Evolutionary conservation across 2,329 filamentous ascomycete species (phyloP).

Genomic region (Aulographum hederae): DNA sequence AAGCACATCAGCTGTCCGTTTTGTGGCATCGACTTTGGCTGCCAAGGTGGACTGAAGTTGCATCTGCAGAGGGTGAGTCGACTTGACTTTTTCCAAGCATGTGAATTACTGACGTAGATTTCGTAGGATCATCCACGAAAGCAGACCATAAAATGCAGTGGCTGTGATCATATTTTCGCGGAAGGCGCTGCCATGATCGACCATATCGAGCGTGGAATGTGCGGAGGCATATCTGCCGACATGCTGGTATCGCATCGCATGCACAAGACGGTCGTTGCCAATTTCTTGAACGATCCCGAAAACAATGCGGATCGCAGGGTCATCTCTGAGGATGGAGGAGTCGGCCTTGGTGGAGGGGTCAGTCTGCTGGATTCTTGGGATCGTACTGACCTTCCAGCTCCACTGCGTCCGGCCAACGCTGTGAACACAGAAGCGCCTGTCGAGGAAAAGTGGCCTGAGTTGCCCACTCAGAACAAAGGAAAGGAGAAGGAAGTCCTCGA

Average conservation of each 20-base stretch:
- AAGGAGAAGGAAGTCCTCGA: background rate
- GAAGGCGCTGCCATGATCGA: constrained; percentile 29
- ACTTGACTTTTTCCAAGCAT: background rate
- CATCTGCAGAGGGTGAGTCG: constrained; percentile 32
- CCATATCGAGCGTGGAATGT: constrained; percentile 36
- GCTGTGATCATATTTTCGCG: constrained; percentile 27
- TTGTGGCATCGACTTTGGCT: constrained; percentile 38
- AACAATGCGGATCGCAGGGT: constrained; percentile 1
- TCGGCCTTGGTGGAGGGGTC: constrained; percentile 7
- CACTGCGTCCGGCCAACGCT: background rate
- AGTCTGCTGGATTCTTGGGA: constrained; percentile 1
- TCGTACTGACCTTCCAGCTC: background rate
- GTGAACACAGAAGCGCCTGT: background rate
- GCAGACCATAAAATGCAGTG: constrained; percentile 30
- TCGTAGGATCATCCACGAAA: constrained; percentile 28
- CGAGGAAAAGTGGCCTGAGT: background rate
- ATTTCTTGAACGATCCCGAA: background rate
- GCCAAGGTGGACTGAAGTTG: constrained; percentile 27
- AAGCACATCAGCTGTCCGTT: constrained; percentile 28
- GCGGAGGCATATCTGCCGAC: constrained; percentile 23
- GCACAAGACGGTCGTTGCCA: constrained; percentile 5
- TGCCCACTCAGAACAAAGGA: background rate
- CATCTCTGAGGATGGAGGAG: constrained; percentile 1
- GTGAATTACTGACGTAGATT: constrained; percentile 1
- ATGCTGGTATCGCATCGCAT: constrained; percentile 30